These are phyloP conservation scores for Melampsora larici-populina DNA, from an alignment of 1,284 basidiomycete species.

Conservation along the genomic window DNA sequence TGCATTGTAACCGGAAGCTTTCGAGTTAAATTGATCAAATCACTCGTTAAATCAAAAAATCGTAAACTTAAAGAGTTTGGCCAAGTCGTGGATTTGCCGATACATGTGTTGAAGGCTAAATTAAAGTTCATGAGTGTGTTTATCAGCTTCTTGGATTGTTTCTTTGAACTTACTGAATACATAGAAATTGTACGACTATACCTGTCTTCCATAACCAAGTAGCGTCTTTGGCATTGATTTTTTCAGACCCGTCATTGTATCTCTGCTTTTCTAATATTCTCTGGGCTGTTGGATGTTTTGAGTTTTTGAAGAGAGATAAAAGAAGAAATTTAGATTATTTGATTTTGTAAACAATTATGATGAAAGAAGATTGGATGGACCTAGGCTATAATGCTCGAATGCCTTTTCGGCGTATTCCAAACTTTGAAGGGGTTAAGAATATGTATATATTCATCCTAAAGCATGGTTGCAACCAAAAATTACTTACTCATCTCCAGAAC, in stretches of 20 bases:
- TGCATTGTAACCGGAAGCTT: constrained; percentile 36
- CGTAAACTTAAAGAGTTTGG: constrained; percentile 21
- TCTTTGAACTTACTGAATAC: background rate
- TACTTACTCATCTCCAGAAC: background rate
- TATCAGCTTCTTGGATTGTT: background rate
- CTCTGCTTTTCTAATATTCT: background rate
- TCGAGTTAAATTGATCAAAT: constrained; percentile 33
- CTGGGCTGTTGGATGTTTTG: background rate
- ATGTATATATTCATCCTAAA: background rate
- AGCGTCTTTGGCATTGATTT: constrained; percentile 32
- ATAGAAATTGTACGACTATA: background rate
- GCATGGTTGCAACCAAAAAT: background rate
- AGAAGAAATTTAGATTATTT: background rate
- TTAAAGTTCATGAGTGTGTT: background rate
- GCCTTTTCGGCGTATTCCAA: constrained; percentile 18
- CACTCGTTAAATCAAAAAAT: constrained; percentile 39
- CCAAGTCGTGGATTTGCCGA: constrained; percentile 35
- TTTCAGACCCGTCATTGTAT: background rate
- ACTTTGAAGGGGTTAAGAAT: background rate
- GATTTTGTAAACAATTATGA: background rate
- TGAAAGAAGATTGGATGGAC: background rate
- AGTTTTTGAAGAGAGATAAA: background rate
- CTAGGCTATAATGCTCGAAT: constrained; percentile 34
- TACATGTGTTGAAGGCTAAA: constrained; percentile 39
- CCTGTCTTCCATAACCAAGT: constrained; percentile 44